phyloP scores from a whole-genome alignment of 805 yeast species.

The Lipomyces yamadae region DNA sequence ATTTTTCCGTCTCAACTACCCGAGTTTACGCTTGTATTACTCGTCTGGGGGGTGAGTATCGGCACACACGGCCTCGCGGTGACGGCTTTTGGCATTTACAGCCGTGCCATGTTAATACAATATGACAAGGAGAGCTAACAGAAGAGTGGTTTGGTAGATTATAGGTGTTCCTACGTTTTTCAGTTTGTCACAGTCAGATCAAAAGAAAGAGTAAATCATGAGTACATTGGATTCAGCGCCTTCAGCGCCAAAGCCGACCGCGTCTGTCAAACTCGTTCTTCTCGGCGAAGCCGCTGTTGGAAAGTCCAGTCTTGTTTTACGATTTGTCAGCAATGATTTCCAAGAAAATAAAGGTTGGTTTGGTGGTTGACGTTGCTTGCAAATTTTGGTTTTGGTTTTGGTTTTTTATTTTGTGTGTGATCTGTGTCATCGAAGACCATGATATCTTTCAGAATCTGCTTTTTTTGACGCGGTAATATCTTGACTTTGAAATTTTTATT shows the following conservation, averaged over 20 bases:
- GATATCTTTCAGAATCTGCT: not conserved
- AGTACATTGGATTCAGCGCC: conserved; percentile 35
- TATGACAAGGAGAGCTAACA: not conserved
- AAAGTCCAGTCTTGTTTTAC: conserved; percentile 85
- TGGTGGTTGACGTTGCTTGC: not conserved
- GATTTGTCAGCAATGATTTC: conserved; percentile 93
- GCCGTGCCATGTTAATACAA: not conserved
- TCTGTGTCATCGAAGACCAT: not conserved
- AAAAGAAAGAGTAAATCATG: conserved; percentile 16
- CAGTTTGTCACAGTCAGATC: not conserved
- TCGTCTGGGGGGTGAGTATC: not conserved
- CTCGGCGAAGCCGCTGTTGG: conserved; percentile 99
- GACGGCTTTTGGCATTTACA: not conserved
- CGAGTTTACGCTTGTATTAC: not conserved
- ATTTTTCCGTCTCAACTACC: not conserved
- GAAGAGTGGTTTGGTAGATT: not conserved
- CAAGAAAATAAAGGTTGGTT: conserved; percentile 78
- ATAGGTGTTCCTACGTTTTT: not conserved
- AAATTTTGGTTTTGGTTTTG: not conserved
- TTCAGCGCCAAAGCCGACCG: conserved; percentile 53
- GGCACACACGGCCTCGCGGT: too few relatives aligned
- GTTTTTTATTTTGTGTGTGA: not conserved
- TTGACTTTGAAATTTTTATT: too few relatives aligned
- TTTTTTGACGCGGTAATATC: too few relatives aligned
- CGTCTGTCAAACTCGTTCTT: conserved; percentile 85